Evolutionary conservation across 495 filamentous ascomycete species (phyloP), one percentile per base, ranked within the genome.

Genomic region (Neurospora africana): DNA sequence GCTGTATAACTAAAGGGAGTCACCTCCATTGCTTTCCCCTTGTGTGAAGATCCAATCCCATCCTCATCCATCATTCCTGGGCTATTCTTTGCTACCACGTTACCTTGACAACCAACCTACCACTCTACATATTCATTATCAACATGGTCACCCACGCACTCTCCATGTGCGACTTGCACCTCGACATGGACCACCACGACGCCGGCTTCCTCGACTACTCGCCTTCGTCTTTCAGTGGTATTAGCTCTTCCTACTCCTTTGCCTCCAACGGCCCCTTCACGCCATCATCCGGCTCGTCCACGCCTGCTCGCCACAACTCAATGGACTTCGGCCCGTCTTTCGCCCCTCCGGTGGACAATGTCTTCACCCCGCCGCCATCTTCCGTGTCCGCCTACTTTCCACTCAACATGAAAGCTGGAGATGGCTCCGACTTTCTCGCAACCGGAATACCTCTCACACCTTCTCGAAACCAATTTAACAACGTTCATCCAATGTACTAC

Each of bases 191-290:
- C 13, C 71, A 74, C 11, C 71, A 75, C 33, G 75, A 77, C 11
- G 74, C 73, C 15, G 81, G 81, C 72, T 58, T 68, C 68, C 73
- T 83, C 36, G 72, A 76, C 65, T 68, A 61, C 41, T 77, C 80
- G 7, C 11, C 70, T 27, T 69, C 71, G 9, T 74, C 73, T 43
- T 77, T 79, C 2, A 79, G 78, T 40, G 73, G 70, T 61, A 76
- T 75, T 68, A 78, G 77, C 47, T 83, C 81, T 21, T 82, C 79
- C 4, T 79, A 75, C 8, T 78, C 81, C 37, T 79, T 79, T 40
- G 80, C 82, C 35, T 70, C 75, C 40, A 81, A 77, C 39, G 80
- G 79, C 35, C 79, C 82, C 5, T 82, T 76, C 68, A 84, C 83
- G 4, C 83, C 83, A 17, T 76, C 75, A 5, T 84, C 82, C 67